These are phyloP conservation scores for Candolleomyces aberdarensis DNA, from an alignment of 768 basidiomycete genomes.

Conservation along the genomic window DNA sequence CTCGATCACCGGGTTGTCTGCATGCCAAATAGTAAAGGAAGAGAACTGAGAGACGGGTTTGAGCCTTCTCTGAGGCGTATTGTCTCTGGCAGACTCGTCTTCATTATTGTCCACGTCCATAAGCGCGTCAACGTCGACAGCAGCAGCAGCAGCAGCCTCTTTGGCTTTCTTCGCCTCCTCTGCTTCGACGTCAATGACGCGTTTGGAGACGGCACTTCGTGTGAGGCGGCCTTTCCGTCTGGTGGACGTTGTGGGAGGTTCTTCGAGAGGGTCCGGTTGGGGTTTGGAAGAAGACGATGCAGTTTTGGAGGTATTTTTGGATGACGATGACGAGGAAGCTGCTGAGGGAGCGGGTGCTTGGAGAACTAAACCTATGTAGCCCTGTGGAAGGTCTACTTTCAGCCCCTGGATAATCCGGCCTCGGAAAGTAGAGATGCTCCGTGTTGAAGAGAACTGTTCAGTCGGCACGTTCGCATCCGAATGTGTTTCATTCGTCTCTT, in stretches of 20 bases:
- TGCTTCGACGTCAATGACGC: conserved; percentile 19
- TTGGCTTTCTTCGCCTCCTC: background rate
- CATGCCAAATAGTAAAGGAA: conserved; percentile 72
- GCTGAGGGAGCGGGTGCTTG: conserved; percentile 15
- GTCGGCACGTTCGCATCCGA: background rate
- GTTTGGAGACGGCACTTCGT: conserved; percentile 23
- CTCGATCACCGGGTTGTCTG: conserved; percentile 69
- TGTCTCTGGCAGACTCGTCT: background rate
- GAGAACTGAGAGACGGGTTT: conserved; percentile 53
- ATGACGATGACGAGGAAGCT: background rate
- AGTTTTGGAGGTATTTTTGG: conserved; percentile 1
- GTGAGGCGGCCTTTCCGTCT: conserved; percentile 24
- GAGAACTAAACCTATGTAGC: conserved; percentile 68
- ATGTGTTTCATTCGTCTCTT: background rate
- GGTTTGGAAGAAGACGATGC: background rate
- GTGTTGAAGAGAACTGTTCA: conserved; percentile 19
- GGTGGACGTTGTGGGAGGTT: conserved; percentile 8
- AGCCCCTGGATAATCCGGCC: conserved; percentile 74
- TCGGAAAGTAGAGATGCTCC: conserved; percentile 65
- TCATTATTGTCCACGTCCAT: background rate
- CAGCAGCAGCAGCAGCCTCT: background rate
- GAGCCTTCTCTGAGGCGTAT: background rate
- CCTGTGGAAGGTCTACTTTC: conserved; percentile 55
- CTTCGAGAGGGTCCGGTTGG: conserved; percentile 8
- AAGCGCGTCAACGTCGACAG: background rate